These are phyloP conservation scores for Groenewaldozyma salmanticensis DNA, from an alignment of 805 yeast species.

Conservation along the genomic window DNA sequence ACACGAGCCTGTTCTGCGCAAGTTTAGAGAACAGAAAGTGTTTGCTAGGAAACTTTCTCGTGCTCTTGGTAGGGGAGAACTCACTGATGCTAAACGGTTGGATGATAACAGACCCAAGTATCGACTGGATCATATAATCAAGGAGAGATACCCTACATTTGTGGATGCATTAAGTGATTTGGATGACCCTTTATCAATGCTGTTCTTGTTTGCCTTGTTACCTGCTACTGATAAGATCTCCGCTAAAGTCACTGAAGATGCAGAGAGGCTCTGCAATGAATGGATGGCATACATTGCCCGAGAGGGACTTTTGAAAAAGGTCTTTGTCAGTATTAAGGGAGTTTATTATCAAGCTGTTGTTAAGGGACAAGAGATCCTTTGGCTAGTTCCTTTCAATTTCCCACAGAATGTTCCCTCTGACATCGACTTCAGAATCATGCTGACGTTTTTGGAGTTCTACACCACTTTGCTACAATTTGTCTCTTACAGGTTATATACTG, in stretches of 20 bases:
- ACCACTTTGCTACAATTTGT: slow-evolving; percentile 86
- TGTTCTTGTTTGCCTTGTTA: slow-evolving; percentile 86
- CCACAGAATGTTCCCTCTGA: slow-evolving; percentile 93
- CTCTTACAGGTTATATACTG: slow-evolving; percentile 75
- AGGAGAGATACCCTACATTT: slow-evolving; percentile 93
- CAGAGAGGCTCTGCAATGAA: slow-evolving; percentile 77
- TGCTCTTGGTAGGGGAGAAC: slow-evolving; percentile 88
- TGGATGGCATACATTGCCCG: slow-evolving; percentile 92
- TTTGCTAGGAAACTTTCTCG: slow-evolving; percentile 84
- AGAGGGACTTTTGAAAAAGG: slow-evolving; percentile 73
- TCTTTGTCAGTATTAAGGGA: slow-evolving; percentile 94
- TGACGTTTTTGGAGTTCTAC: slow-evolving; percentile 92
- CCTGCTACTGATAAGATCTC: slow-evolving; percentile 85
- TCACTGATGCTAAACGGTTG: slow-evolving; percentile 75
- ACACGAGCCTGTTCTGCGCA: slow-evolving; percentile 88
- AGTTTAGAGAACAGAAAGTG: slow-evolving; percentile 91
- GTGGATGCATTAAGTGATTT: slow-evolving; percentile 84
- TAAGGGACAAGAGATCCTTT: slow-evolving; percentile 84
- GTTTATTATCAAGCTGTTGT: slow-evolving; percentile 87
- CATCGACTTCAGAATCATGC: slow-evolving; percentile 93
- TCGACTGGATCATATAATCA: slow-evolving; percentile 80
- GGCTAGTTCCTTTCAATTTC: slow-evolving; percentile 96
- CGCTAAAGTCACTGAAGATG: slow-evolving; percentile 76
- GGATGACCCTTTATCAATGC: slow-evolving; percentile 93
- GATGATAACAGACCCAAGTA: slow-evolving; percentile 76